Percentiles rank a stretch among this genome's conserved stretches.
Evolutionary conservation across 2,329 filamentous ascomycete species (phyloP).

Genomic region (Aureobasidium sp.): DNA sequence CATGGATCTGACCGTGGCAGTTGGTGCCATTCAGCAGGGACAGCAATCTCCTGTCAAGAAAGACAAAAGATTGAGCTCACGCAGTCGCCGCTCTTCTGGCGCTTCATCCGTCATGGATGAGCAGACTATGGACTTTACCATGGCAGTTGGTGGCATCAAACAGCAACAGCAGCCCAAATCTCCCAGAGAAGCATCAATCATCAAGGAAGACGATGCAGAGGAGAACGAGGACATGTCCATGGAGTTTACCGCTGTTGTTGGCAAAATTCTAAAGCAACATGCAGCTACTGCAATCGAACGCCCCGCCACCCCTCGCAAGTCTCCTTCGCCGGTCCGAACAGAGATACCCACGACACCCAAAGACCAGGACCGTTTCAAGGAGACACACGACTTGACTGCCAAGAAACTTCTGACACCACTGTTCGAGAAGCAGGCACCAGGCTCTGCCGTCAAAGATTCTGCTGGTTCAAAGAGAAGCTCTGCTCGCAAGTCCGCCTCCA

Average conservation of each 20-base stretch:
- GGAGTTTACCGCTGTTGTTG: slow-evolving; percentile 43
- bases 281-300: slow-evolving; percentile 8
- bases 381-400: slow-evolving; percentile 36
- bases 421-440: slow-evolving; percentile 23
- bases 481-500: slow-evolving; percentile 1
- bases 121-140: slow-evolving; percentile 49
- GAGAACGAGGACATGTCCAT: slow-evolving; percentile 43
- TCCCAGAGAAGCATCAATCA: background rate
- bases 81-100: slow-evolving; percentile 28
- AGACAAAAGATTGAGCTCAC: slow-evolving; percentile 24
- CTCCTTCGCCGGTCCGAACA: slow-evolving; percentile 40
- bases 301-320: slow-evolving; percentile 28
- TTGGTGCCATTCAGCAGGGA: slow-evolving; percentile 26
- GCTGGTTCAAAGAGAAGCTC: slow-evolving; percentile 1
- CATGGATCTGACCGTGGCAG: slow-evolving; percentile 32
- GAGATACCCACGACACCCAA: slow-evolving; percentile 46
- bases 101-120: slow-evolving; percentile 32
- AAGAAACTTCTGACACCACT: slow-evolving; percentile 28
- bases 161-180: background rate
- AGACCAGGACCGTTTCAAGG: slow-evolving; percentile 46
- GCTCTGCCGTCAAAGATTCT: slow-evolving; percentile 21
- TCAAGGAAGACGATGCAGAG: slow-evolving; percentile 25
- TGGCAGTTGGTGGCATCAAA: slow-evolving; percentile 39
- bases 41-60: slow-evolving; percentile 19
- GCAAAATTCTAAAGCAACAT: slow-evolving; percentile 31